Conservation (phyloP, 2,329 filamentous ascomycete genomes). For the Clonostachys byssicola region DNA sequence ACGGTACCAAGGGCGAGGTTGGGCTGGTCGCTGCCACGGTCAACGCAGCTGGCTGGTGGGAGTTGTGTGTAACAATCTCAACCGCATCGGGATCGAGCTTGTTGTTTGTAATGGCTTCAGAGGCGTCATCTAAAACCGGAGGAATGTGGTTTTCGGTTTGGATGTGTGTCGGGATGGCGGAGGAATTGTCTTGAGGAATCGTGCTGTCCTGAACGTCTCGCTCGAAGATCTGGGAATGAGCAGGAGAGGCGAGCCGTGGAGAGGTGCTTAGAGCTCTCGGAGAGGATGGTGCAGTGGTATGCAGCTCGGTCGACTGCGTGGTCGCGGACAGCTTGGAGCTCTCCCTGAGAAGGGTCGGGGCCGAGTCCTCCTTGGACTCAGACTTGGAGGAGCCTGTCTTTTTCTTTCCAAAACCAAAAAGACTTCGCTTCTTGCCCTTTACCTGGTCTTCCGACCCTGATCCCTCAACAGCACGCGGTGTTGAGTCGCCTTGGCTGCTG, state of each 20-base stretch:
- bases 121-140: slow-evolving; percentile 84
- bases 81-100: slow-evolving; percentile 83
- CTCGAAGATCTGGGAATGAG: slow-evolving; percentile 82
- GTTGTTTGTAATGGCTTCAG: slow-evolving; percentile 84
- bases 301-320: slow-evolving; percentile 32
- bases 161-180: slow-evolving; percentile 90
- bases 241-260: slow-evolving; percentile 73
- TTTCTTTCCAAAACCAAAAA: slow-evolving; percentile 62
- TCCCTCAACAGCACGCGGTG: slow-evolving; percentile 20
- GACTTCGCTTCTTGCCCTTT: slow-evolving; percentile 48
- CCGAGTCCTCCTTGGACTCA: slow-evolving; percentile 21
- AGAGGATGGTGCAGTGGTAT: slow-evolving; percentile 52
- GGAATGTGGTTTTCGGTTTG: slow-evolving; percentile 93
- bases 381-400: slow-evolving; percentile 40
- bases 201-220: slow-evolving; percentile 85
- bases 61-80: slow-evolving; percentile 84
- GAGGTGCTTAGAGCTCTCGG: slow-evolving; percentile 68
- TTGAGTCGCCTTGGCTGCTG: slow-evolving; percentile 17
- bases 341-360: slow-evolving; percentile 23
- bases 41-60: slow-evolving; percentile 74
- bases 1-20: background rate
- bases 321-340: slow-evolving; percentile 30
- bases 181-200: slow-evolving; percentile 63
- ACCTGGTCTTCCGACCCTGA: slow-evolving; percentile 15
- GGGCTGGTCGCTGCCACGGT: slow-evolving; percentile 46